Evolutionary conservation across 768 basidiomycete species (phyloP).

Genomic region (Rhodotorula sphaerocarpa): DNA sequence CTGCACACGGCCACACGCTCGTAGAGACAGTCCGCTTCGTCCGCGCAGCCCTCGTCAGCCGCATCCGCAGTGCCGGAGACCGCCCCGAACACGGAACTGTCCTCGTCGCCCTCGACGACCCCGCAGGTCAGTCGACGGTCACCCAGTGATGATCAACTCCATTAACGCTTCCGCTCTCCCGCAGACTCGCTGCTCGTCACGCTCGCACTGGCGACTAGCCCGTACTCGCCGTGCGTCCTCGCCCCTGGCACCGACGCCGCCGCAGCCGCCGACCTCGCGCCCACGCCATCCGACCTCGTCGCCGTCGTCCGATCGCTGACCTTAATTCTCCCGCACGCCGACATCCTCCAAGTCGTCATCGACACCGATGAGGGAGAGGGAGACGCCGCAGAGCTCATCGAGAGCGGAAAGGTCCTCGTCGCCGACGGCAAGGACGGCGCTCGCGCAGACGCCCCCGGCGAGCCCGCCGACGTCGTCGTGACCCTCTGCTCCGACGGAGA

Average conservation of each 20-base stretch:
- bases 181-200: slow-evolving; percentile 34
- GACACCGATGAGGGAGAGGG: slow-evolving; percentile 5
- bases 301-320: slow-evolving; percentile 21
- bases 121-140: slow-evolving; percentile 19
- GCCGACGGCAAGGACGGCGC: background rate
- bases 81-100: too few relatives aligned
- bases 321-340: background rate
- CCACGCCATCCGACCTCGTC: too few relatives aligned
- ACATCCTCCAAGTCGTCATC: background rate
- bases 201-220: slow-evolving; percentile 23
- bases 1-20: slow-evolving; percentile 24
- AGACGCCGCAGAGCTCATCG: slow-evolving; percentile 23
- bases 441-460: background rate
- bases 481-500: slow-evolving; percentile 20
- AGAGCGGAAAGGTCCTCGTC: slow-evolving; percentile 1
- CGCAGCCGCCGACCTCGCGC: background rate
- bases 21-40: slow-evolving; percentile 6
- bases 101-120: slow-evolving; percentile 25
- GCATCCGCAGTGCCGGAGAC: slow-evolving; percentile 5
- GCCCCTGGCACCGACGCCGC: slow-evolving; percentile 12
- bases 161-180: too few relatives aligned
- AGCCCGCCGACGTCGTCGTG: slow-evolving; percentile 17
- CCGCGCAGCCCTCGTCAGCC: slow-evolving; percentile 15
- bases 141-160: background rate
- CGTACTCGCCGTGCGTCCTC: slow-evolving; percentile 21